These are phyloP conservation scores for Ceratobasidium theobromae DNA, from an alignment of 1,284 basidiomycete genomes.

Conservation along the genomic window DNA sequence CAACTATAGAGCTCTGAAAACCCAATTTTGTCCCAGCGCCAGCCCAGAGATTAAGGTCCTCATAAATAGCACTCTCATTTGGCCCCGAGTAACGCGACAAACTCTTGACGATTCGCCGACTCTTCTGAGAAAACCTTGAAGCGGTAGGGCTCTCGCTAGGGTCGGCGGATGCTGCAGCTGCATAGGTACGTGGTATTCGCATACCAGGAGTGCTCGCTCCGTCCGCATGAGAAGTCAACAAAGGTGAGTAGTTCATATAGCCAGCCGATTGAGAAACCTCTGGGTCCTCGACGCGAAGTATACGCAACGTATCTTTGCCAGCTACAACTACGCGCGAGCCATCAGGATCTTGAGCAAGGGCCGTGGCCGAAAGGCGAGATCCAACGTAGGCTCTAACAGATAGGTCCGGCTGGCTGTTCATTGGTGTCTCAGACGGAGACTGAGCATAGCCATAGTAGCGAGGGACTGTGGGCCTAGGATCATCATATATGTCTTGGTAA, in stretches of 20 bases:
- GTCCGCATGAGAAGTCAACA: not conserved
- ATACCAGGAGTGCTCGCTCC: not conserved
- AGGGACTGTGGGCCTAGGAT: slow-evolving; percentile 32
- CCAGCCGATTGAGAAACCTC: not conserved
- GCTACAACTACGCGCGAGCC: slow-evolving; percentile 65
- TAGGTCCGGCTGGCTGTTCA: slow-evolving; percentile 20
- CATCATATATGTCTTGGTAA: slow-evolving; percentile 35
- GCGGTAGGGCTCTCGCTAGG: not conserved
- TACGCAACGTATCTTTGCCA: slow-evolving; percentile 66
- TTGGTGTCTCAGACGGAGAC: slow-evolving; percentile 5
- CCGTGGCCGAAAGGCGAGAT: slow-evolving; percentile 33
- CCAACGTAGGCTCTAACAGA: slow-evolving; percentile 33
- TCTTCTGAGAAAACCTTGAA: not conserved
- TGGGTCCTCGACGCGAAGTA: slow-evolving; percentile 6
- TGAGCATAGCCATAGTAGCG: slow-evolving; percentile 12
- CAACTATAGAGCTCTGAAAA: slow-evolving; percentile 71
- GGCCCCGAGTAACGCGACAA: slow-evolving; percentile 30
- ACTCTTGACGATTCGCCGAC: slow-evolving; percentile 7
- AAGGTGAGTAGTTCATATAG: slow-evolving; percentile 18
- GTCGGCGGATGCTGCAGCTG: slow-evolving; percentile 24
- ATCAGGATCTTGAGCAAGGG: slow-evolving; percentile 66
- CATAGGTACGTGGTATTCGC: slow-evolving; percentile 12
- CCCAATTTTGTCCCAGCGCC: slow-evolving; percentile 62
- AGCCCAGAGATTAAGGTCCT: slow-evolving; percentile 64
- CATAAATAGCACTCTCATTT: slow-evolving; percentile 31